A percentile compares a stretch with the other conserved stretches of the same genome.
These are phyloP conservation scores for Samsoniella hepiali DNA, from an alignment of 2,329 filamentous ascomycete species.

Conservation along the genomic window DNA sequence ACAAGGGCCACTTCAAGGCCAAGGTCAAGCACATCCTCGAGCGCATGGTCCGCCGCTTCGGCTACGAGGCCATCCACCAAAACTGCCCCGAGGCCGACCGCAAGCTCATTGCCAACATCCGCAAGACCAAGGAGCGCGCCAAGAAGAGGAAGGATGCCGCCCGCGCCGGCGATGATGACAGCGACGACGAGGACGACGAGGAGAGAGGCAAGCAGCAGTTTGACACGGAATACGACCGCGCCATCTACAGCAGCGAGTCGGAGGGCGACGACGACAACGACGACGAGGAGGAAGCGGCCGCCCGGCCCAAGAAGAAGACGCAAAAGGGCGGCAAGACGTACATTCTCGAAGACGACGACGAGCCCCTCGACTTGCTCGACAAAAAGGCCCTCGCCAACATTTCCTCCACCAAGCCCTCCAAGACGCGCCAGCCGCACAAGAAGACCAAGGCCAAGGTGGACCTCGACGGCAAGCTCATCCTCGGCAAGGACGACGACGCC, in stretches of 20 bases:
- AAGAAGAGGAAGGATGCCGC: slow-evolving; percentile 82
- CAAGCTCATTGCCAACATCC: slow-evolving; percentile 90
- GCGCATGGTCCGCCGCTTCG: slow-evolving; percentile 87
- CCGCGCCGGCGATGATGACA: slow-evolving; percentile 55
- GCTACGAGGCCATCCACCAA: slow-evolving; percentile 74
- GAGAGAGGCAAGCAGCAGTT: slow-evolving; percentile 58
- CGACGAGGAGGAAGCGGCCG: slow-evolving; percentile 55
- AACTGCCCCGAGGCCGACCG: slow-evolving; percentile 81
- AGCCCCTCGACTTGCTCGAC: slow-evolving; percentile 90
- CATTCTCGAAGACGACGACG: slow-evolving; percentile 91
- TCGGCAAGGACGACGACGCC: slow-evolving; percentile 57
- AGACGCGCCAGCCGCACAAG: slow-evolving; percentile 49
- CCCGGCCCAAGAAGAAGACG: slow-evolving; percentile 41
- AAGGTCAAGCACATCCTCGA: slow-evolving; percentile 99
- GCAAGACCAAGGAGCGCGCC: slow-evolving; percentile 86
- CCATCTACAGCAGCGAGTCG: slow-evolving; percentile 80
- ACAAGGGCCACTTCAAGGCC: slow-evolving; percentile 93
- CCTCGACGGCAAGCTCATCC: slow-evolving; percentile 75
- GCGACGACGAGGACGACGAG: slow-evolving; percentile 53
- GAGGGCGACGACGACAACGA: slow-evolving; percentile 52
- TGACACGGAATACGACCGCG: slow-evolving; percentile 91
- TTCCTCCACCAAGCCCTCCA: slow-evolving; percentile 79
- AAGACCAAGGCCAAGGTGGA: slow-evolving; percentile 67
- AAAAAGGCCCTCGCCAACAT: slow-evolving; percentile 88
- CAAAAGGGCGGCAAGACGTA: slow-evolving; percentile 69